phyloP scores from a whole-genome alignment of 371 early-diverging fungal genomes.

The Mortierella sp. region DNA sequence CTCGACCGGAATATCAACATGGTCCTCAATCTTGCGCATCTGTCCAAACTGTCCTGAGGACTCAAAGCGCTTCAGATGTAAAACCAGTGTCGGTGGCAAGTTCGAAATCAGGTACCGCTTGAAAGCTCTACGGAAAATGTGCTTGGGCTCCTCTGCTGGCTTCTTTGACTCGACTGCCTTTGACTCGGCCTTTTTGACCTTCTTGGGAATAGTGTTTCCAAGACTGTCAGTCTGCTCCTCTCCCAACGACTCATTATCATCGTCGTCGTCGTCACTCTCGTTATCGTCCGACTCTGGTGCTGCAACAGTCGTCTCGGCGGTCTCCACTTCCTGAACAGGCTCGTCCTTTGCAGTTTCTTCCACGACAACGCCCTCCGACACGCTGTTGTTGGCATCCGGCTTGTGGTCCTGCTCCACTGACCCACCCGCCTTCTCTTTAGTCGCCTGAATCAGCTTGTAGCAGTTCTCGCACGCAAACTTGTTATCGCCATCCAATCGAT shows the following conservation, averaged over 20 bases:
- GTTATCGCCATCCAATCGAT: slow-evolving; percentile 48
- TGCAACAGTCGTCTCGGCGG: neutral
- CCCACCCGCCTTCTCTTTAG: slow-evolving; percentile 24
- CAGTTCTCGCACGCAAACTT: slow-evolving; percentile 58
- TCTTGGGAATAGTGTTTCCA: slow-evolving; percentile 28
- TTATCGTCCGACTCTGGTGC: neutral
- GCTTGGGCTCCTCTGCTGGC: slow-evolving; percentile 22
- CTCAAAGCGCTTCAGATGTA: slow-evolving; percentile 75
- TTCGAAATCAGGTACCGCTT: slow-evolving; percentile 57
- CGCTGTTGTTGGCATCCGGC: neutral
- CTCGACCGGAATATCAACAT: slow-evolving; percentile 63
- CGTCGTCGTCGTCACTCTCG: neutral
- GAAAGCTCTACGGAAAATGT: slow-evolving; percentile 49
- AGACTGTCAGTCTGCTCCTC: slow-evolving; percentile 18
- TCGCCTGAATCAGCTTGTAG: slow-evolving; percentile 24
- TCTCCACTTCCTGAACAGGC: slow-evolving; percentile 2
- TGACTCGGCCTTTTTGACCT: neutral
- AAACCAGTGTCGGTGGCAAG: slow-evolving; percentile 64
- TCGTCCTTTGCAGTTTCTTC: neutral
- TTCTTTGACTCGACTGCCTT: neutral
- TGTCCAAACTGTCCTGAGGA: slow-evolving; percentile 54
- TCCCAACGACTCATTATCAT: neutral
- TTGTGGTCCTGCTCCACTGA: neutral
- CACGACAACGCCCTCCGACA: neutral
- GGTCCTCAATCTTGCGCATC: slow-evolving; percentile 60